Evolutionary conservation across 768 basidiomycete species (phyloP).

Genomic region (Lentinus tigrinus): DNA sequence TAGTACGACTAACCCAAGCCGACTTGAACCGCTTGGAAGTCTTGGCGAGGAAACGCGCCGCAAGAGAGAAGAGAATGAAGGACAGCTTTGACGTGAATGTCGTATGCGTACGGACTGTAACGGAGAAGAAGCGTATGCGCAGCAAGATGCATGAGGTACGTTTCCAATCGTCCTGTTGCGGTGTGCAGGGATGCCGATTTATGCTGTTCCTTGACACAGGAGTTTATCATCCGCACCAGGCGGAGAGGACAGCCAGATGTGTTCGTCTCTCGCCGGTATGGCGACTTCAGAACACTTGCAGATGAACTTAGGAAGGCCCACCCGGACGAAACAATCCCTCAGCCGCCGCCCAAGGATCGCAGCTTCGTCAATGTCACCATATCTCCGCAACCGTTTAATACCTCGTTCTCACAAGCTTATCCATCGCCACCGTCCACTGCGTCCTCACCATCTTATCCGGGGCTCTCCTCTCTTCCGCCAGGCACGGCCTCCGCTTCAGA

Average conservation of each 20-base stretch:
- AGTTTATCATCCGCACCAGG: constrained; percentile 91
- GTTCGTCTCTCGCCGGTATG: constrained; percentile 90
- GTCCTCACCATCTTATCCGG: constrained; percentile 2
- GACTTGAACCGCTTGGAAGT: constrained; percentile 81
- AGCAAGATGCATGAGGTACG: constrained; percentile 85
- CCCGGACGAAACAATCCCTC: constrained; percentile 75
- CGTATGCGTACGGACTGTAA: constrained; percentile 79
- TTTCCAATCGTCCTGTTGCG: constrained; percentile 12
- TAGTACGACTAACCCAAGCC: constrained; percentile 82
- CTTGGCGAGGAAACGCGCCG: constrained; percentile 63
- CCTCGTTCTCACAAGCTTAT: not conserved
- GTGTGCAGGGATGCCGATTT: not conserved
- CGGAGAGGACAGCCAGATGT: constrained; percentile 71
- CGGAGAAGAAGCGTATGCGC: constrained; percentile 82
- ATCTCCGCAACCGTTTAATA: constrained; percentile 27
- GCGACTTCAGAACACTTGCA: constrained; percentile 89
- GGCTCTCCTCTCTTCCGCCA: constrained; percentile 1
- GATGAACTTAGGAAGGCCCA: constrained; percentile 88
- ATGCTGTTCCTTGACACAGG: constrained; percentile 43
- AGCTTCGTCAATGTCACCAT: constrained; percentile 54
- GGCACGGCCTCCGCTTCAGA: not conserved
- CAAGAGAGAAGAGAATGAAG: constrained; percentile 43
- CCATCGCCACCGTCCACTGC: constrained; percentile 7
- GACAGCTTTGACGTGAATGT: constrained; percentile 88
- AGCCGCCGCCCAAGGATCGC: constrained; percentile 88